phyloP scores from a whole-genome alignment of 2,329 filamentous ascomycete species.

The Fusarium paranaense region DNA sequence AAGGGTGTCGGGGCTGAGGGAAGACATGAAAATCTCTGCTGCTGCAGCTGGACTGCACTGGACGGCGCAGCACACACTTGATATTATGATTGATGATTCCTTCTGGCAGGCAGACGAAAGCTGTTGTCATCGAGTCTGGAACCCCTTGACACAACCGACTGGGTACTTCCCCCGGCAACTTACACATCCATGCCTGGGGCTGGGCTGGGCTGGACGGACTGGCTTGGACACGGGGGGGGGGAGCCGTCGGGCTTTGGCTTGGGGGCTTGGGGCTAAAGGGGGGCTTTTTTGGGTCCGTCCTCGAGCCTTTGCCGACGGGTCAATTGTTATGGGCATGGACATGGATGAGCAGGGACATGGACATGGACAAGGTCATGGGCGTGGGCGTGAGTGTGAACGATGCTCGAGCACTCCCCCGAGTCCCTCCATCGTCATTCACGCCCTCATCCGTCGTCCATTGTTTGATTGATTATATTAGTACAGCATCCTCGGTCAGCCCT shows the following conservation, averaged over 20 bases:
- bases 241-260: constrained; percentile 5
- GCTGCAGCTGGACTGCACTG: not conserved
- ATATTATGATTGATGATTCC: not conserved
- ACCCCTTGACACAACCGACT: constrained; percentile 10
- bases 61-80: not conserved
- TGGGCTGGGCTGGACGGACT: not conserved
- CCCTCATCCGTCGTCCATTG: constrained; percentile 12
- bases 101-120: not conserved
- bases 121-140: constrained; percentile 19
- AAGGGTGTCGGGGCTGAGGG: not conserved
- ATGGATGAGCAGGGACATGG: constrained; percentile 5
- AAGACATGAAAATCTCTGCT: not conserved
- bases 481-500: constrained; percentile 11
- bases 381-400: constrained; percentile 16
- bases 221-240: not conserved
- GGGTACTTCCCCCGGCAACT: constrained; percentile 30
- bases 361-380: constrained; percentile 6
- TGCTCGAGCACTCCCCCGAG: constrained; percentile 34
- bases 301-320: not conserved
- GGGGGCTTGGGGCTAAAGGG: not conserved
- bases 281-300: not conserved
- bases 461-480: constrained; percentile 42
- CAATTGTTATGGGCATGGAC: not conserved
- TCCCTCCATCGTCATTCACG: constrained; percentile 36
- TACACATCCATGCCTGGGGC: constrained; percentile 26